phyloP scores from a whole-genome alignment of 2,329 filamentous ascomycete genomes.

The Penicillium oxalicum region DNA sequence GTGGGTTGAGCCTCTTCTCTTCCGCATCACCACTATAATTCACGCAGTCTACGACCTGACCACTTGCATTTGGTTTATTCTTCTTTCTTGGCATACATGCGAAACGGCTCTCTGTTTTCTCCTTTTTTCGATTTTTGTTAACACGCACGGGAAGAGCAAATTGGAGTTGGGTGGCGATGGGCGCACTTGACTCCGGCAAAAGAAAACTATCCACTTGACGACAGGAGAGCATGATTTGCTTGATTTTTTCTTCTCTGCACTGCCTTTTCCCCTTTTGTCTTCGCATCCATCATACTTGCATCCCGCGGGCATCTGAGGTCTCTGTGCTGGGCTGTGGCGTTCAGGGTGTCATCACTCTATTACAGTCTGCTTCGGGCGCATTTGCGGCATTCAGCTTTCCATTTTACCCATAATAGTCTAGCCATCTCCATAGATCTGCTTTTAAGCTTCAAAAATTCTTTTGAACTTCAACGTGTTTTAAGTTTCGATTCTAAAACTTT shows the following conservation, averaged over 20 bases:
- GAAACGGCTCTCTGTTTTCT: too few relatives aligned
- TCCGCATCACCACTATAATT: constrained; percentile 14
- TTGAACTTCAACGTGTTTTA: not conserved
- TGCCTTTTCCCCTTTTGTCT: constrained; percentile 5
- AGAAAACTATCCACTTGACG: constrained; percentile 4
- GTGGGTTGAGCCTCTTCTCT: constrained; percentile 44
- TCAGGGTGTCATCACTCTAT: constrained; percentile 6
- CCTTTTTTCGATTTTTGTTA: constrained; percentile 1
- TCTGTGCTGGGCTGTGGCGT: constrained; percentile 16
- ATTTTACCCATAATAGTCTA: constrained; percentile 4
- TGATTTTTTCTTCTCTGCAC: constrained; percentile 5
- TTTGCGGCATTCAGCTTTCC: constrained; percentile 3
- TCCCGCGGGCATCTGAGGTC: constrained; percentile 15
- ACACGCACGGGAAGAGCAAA: constrained; percentile 12
- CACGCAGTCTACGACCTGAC: constrained; percentile 22
- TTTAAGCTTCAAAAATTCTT: constrained; percentile 7
- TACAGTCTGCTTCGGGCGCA: constrained; percentile 3
- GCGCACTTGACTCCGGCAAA: constrained; percentile 10
- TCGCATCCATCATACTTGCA: constrained; percentile 12
- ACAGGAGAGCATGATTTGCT: constrained; percentile 7
- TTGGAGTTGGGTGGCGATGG: constrained; percentile 11
- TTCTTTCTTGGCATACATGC: constrained; percentile 4
- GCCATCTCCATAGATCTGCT: constrained; percentile 14
- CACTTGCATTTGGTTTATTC: constrained; percentile 9
- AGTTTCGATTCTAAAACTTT: not conserved